phyloP scores from a whole-genome alignment of 768 basidiomycete species.

The Suillus hirtellus region DNA sequence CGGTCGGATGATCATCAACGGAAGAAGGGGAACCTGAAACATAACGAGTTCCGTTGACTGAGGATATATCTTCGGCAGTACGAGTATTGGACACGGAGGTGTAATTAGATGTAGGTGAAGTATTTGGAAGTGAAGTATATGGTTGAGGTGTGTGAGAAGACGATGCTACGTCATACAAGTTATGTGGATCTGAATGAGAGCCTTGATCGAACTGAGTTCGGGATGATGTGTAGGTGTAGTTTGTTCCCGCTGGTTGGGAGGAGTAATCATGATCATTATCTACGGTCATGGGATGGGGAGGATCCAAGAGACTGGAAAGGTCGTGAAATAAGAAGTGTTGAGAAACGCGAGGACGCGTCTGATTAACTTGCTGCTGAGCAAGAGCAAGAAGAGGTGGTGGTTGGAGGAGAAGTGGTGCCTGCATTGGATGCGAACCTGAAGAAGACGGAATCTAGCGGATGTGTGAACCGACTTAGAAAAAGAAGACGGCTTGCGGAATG shows the following conservation, averaged over 20 bases:
- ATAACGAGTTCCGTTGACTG: constrained; percentile 19
- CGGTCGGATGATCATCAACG: constrained; percentile 38
- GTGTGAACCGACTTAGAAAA: constrained; percentile 21
- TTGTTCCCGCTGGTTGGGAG: constrained; percentile 38
- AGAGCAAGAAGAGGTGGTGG: constrained; percentile 26
- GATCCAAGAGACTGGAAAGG: constrained; percentile 24
- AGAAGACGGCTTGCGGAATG: constrained; percentile 22
- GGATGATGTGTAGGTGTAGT: constrained; percentile 32
- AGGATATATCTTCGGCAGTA: constrained; percentile 14
- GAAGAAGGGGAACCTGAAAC: constrained; percentile 47
- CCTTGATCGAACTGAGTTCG: constrained; percentile 32
- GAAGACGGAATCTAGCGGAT: constrained; percentile 14
- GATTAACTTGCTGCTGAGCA: constrained; percentile 3
- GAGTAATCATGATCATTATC: constrained; percentile 36
- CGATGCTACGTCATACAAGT: constrained; percentile 32
- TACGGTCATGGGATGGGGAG: constrained; percentile 33
- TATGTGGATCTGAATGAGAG: constrained; percentile 32
- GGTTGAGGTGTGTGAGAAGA: constrained; percentile 18
- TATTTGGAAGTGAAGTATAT: constrained; percentile 18
- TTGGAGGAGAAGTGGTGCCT: constrained; percentile 28
- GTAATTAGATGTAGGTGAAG: constrained; percentile 23
- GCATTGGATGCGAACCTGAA: constrained; percentile 23
- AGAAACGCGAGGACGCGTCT: constrained; percentile 17
- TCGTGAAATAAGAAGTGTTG: constrained; percentile 24
- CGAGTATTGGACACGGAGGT: constrained; percentile 22